phyloP scores from a whole-genome alignment of 371 early-diverging fungal species.

The Dichotomocladium elegans region DNA sequence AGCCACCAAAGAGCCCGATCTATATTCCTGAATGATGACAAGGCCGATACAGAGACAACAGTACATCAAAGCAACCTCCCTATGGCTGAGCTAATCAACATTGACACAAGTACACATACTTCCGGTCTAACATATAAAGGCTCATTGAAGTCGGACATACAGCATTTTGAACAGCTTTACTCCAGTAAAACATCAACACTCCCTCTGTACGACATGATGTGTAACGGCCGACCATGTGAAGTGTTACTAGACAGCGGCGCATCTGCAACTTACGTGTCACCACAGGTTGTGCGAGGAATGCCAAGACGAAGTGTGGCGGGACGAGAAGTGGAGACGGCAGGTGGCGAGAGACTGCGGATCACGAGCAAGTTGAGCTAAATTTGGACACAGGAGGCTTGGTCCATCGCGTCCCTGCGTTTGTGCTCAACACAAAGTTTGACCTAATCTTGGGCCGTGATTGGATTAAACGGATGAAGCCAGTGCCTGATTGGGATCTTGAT shows the following conservation, averaged over 20 bases:
- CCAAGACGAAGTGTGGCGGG: background rate
- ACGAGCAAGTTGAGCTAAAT: background rate
- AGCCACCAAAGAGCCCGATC: too few relatives aligned
- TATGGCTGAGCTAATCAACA: background rate
- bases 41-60: too few relatives aligned
- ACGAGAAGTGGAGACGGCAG: slow-evolving; percentile 4
- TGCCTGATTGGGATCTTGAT: slow-evolving; percentile 3
- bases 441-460: slow-evolving; percentile 1
- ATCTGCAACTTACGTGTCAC: background rate
- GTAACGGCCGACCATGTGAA: background rate
- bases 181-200: background rate
- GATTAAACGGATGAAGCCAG: background rate
- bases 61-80: too few relatives aligned
- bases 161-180: background rate
- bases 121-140: too few relatives aligned
- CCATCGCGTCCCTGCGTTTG: slow-evolving; percentile 2
- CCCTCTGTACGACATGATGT: background rate
- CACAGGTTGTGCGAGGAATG: background rate
- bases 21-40: background rate
- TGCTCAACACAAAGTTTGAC: slow-evolving; percentile 7
- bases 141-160: background rate
- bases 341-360: background rate
- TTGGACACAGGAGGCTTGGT: background rate
- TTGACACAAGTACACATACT: background rate
- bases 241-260: too few relatives aligned